Evolutionary conservation across 805 yeast genomes (phyloP), one percentile per base, ranked within the genome.

Genomic region (Yarrowia deformans): DNA sequence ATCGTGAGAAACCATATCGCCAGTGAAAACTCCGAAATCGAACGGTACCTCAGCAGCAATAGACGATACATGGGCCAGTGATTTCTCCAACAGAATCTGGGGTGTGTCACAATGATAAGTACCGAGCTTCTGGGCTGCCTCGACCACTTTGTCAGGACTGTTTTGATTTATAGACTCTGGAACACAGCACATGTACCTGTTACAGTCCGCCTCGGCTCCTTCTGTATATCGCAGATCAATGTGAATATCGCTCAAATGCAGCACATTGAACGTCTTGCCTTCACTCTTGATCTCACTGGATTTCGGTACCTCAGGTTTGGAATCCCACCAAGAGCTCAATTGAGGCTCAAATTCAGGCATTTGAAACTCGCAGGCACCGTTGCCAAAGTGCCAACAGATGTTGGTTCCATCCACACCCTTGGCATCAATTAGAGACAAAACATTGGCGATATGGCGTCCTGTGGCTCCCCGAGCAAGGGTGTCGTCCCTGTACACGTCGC

Each of bases 1-100:
- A 69, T 84, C 86, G 74, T 89, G 93, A 75, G 88, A 92, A 68
- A 88, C 88, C 75, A 88, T 81, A 73, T 89, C 93, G 69, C 93
- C 93, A 2, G 92, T 89, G 80, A 89, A 89, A 39, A 89, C 77
- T 1, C 89, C 83, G 74, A 88, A 88, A 60, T 87, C 88, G 73
- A 84, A 88, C 46, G 82, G 70, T 37, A 79, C 74, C 8, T 76
- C 71, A 6, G 74, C 34, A 75, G 80, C 78, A 70, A 78, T 77
- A n/a, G 80, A 77, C 8, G 71, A 75, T 58, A 85, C 79, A 29
- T 84, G 78, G 58, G 81, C 79, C 75, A 88, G 77, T 13, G 90
- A 84, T 70, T 84, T 84, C 75, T 88, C 88, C 73, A 89, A 78
- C 72, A 89, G 77, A 18, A 85, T 76, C 70, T 84, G 87, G 6